Base-by-base conservation (phyloP, 2,329 filamentous ascomycete genomes). In the Hymenoscyphus linearis region DNA sequence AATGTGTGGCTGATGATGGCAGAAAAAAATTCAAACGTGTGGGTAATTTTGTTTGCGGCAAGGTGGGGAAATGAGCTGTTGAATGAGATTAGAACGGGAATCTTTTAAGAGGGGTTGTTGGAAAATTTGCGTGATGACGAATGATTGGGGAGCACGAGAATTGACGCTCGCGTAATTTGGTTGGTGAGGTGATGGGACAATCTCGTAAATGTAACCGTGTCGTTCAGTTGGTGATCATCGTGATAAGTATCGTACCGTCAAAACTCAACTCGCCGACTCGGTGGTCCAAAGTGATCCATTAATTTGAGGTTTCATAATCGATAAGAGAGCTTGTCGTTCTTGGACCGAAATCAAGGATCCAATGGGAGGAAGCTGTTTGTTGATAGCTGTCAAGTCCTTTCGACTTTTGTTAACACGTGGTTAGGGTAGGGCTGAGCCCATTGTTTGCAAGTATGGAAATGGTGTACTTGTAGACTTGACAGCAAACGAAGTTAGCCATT, bases 31-130 rank as follows among this genome's bases (percentile, higher is more conserved):
- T 31, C 18, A 6, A 34, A 12, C 4, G 37, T 5, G 31, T 31
- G 18, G 18, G 55, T 26, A 57, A 57, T 57, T 57, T 57, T 25
- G n/a, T 57, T 47, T 57, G 55, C 55, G 37, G 55, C 55, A 22
- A 34, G 22, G 55, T 44, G 55, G 37, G 55, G 25, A 12, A 35
- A 22, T 14, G 34, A 35, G 31, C 31, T 31, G 31, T 31, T 31
- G 31, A 9, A 7, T 31, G 31, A 54, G 14, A n/a, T 54, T 34
- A 55, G 2, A 40, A 40, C 12, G n/a, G 14, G 7, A 40, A 55
- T 7, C 13, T 47, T 57, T 47, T 47, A 2, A 22, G 40, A 7
- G 16, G n/a, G 16, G 26, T 25, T 14, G 12, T 47, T 18, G n/a
- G 4, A 9, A 26, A 47, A 57, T 31, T 40, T 26, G 37, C 6